These are phyloP conservation scores for Pleoardoris graminearum DNA, from an alignment of 2,329 filamentous ascomycete genomes.

Conservation along the genomic window DNA sequence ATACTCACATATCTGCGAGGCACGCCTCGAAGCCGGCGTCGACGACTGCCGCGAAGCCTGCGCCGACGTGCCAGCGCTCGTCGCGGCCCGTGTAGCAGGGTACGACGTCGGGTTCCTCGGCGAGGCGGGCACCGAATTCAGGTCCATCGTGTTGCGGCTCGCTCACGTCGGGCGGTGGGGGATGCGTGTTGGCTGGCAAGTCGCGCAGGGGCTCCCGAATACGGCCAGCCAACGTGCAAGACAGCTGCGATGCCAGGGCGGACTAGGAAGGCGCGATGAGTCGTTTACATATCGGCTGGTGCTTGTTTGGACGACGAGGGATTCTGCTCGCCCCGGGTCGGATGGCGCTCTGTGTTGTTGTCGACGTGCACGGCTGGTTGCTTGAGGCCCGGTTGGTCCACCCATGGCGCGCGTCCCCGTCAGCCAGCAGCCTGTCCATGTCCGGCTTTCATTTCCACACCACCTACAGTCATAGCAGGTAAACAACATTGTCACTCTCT, in stretches of 20 bases:
- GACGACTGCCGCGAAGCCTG: conserved; percentile 41
- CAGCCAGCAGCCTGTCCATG: conserved; percentile 16
- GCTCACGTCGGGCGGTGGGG: conserved; percentile 28
- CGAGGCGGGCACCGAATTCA: conserved; percentile 13
- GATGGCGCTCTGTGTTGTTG: conserved; percentile 16
- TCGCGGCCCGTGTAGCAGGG: conserved; percentile 22
- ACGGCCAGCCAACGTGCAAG: neutral
- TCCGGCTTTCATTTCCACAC: neutral
- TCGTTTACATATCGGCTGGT: conserved; percentile 16
- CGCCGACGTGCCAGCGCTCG: conserved; percentile 27
- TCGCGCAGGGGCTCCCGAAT: neutral
- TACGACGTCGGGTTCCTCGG: conserved; percentile 13
- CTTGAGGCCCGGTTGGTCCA: conserved; percentile 16
- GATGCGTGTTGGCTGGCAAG: neutral
- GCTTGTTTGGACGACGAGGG: conserved; percentile 17
- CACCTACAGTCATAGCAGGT: neutral
- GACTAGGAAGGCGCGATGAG: conserved; percentile 2
- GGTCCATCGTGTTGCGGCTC: conserved; percentile 7
- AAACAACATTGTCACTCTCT: neutral
- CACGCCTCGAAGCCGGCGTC: conserved; percentile 49
- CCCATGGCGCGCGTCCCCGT: conserved; percentile 20
- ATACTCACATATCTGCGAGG: conserved; percentile 24
- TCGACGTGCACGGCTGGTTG: conserved; percentile 16
- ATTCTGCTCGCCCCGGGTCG: conserved; percentile 17
- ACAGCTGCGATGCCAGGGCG: conserved; percentile 8